Evolutionary conservation across 108 stramenopile species (phyloP).

Genomic region (Nitzschia inconspicua): DNA sequence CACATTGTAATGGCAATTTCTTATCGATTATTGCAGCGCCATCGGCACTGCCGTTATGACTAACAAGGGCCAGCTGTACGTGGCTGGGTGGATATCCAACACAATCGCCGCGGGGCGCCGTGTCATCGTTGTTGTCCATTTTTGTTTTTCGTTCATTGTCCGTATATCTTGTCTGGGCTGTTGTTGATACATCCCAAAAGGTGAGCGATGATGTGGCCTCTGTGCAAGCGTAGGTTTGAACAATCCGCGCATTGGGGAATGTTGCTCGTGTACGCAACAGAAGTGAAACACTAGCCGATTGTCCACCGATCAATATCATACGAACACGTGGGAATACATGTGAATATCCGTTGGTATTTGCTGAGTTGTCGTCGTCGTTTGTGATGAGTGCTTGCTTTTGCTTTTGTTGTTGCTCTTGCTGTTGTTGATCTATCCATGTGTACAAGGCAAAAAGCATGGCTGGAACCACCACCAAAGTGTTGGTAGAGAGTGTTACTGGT

Average conservation of each 20-base stretch:
- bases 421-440: slow-evolving; percentile 10
- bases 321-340: slow-evolving; percentile 53
- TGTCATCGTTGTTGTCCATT: no score
- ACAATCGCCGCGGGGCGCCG: no score
- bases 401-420: background rate
- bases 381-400: background rate
- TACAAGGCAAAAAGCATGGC: slow-evolving; percentile 82
- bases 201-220: slow-evolving; percentile 92
- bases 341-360: no score
- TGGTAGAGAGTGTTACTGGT: slow-evolving; percentile 20
- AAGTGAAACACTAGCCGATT: slow-evolving; percentile 47
- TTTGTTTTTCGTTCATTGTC: no score
- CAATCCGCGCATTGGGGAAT: slow-evolving; percentile 78
- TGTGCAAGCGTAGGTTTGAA: slow-evolving; percentile 93
- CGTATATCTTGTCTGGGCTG: no score
- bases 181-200: no score
- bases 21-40: no score
- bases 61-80: no score
- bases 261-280: slow-evolving; percentile 17
- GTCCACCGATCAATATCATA: slow-evolving; percentile 86
- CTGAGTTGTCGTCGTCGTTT: background rate
- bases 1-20: background rate
- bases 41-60: no score
- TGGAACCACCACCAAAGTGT: slow-evolving; percentile 89
- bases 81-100: slow-evolving; percentile 69